Conservation (phyloP, 163 green algal genomes). For the Trebouxia gelatinosa region DNA sequence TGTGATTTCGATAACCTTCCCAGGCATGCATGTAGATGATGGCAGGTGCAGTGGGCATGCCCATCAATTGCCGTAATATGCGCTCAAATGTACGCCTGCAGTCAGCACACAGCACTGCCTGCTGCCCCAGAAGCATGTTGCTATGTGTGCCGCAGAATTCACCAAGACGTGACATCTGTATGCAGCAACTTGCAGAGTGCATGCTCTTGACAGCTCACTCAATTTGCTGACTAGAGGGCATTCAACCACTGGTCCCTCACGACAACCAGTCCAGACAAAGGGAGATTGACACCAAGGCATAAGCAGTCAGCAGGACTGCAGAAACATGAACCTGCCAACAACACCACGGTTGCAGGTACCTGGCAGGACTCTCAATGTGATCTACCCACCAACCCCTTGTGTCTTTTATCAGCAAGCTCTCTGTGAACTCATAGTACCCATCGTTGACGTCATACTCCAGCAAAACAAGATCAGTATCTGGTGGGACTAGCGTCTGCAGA, state of each 20-base stretch:
- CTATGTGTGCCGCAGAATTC: not conserved
- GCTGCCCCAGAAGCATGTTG: not conserved
- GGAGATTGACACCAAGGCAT: not conserved
- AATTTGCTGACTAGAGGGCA: too few relatives aligned
- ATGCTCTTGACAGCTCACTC: too few relatives aligned
- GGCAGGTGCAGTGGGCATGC: not conserved
- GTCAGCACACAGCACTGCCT: too few relatives aligned
- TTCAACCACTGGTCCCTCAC: too few relatives aligned
- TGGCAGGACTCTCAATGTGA: not conserved
- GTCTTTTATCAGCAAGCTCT: not conserved
- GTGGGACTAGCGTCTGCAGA: not conserved
- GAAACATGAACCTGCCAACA: not conserved
- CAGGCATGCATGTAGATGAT: not conserved
- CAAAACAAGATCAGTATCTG: not conserved
- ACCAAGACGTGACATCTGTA: not conserved
- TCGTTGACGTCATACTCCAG: not conserved
- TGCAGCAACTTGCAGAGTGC: not conserved
- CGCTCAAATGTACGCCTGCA: too few relatives aligned
- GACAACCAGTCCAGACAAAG: too few relatives aligned
- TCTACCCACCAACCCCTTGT: not conserved
- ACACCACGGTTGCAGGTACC: too few relatives aligned
- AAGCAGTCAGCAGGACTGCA: not conserved
- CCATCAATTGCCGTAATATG: not conserved
- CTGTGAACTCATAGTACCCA: not conserved
- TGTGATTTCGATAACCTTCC: not conserved